A percentile compares a stretch with the other conserved stretches of the same genome.
phyloP scores from a whole-genome alignment of 2,329 filamentous ascomycete genomes.

The Penicillium sclerotiorum region DNA sequence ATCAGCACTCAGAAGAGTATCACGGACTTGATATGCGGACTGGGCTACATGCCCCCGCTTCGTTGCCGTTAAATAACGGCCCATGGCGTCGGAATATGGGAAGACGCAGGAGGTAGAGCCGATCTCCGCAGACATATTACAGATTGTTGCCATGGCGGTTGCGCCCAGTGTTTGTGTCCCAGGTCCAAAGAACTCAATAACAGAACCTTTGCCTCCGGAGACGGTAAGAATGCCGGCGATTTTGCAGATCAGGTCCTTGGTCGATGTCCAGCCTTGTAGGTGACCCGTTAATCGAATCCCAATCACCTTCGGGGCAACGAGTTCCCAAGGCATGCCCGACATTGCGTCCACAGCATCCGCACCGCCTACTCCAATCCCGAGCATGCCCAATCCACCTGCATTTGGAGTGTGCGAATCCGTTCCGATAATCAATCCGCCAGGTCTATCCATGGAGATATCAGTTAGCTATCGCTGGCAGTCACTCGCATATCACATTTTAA shows the following conservation, averaged over 20 bases:
- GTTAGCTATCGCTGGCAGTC: no score
- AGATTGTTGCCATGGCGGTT: slow-evolving; percentile 90
- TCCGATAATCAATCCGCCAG: slow-evolving; percentile 94
- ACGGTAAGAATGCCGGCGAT: slow-evolving; percentile 90
- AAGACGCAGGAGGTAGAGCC: slow-evolving; percentile 93
- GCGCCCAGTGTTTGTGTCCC: slow-evolving; percentile 86
- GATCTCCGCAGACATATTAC: slow-evolving; percentile 86
- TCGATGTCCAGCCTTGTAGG: slow-evolving; percentile 85
- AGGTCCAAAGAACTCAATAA: slow-evolving; percentile 91
- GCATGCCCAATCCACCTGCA: slow-evolving; percentile 87
- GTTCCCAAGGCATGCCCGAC: slow-evolving; percentile 94
- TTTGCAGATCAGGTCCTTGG: slow-evolving; percentile 92
- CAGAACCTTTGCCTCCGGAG: slow-evolving; percentile 86
- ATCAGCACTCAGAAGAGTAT: slow-evolving; percentile 73
- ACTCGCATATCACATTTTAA: no score
- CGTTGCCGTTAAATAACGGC: slow-evolving; percentile 83
- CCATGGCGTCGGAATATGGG: slow-evolving; percentile 82
- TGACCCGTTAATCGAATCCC: slow-evolving; percentile 56
- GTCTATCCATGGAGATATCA: no score
- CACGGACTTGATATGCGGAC: slow-evolving; percentile 86
- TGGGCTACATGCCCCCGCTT: slow-evolving; percentile 75
- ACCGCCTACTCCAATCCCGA: slow-evolving; percentile 95
- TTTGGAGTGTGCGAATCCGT: slow-evolving; percentile 98
- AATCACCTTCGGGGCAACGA: slow-evolving; percentile 84
- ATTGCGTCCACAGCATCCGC: slow-evolving; percentile 96